A percentile compares a stretch with the other conserved stretches of the same genome.
Conservation (phyloP, 2,329 filamentous ascomycete species). For the Fusarium chaquense region DNA sequence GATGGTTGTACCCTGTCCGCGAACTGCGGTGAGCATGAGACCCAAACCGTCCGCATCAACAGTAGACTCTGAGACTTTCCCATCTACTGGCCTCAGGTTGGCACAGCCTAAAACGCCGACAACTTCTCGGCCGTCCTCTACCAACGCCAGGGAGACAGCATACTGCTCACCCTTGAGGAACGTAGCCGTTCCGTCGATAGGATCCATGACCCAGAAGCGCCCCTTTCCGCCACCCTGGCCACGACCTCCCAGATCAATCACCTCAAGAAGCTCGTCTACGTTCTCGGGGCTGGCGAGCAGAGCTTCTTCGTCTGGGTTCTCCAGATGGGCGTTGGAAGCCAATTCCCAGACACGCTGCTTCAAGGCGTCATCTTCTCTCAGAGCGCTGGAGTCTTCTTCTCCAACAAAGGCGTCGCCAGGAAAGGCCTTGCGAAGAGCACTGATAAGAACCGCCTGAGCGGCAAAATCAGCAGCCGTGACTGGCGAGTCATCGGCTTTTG, state of each 20-base stretch:
- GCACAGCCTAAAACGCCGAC: conserved; percentile 72
- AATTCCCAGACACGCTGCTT: conserved; percentile 68
- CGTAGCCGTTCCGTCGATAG: conserved; percentile 72
- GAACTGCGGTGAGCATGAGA: conserved; percentile 52
- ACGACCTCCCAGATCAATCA: conserved; percentile 69
- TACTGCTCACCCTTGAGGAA: conserved; percentile 73
- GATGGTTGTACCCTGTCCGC: conserved; percentile 49
- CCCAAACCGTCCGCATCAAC: conserved; percentile 53
- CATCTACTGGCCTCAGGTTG: conserved; percentile 61
- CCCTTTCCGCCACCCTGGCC: conserved; percentile 53
- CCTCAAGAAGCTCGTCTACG: conserved; percentile 68
- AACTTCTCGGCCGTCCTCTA: conserved; percentile 68
- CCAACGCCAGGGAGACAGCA: conserved; percentile 69
- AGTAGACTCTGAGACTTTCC: conserved; percentile 52
- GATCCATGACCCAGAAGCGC: conserved; percentile 72
- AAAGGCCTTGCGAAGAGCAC: conserved; percentile 64
- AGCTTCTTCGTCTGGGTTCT: conserved; percentile 24
- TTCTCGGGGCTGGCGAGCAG: conserved; percentile 56
- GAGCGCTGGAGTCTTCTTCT: conserved; percentile 68
- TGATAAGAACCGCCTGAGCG: conserved; percentile 71
- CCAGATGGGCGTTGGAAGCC: conserved; percentile 50
- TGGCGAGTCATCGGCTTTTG: conserved; percentile 69
- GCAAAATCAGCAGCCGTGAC: conserved; percentile 75
- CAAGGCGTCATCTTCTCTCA: conserved; percentile 62
- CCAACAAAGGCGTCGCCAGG: conserved; percentile 70